Evolutionary conservation across 768 basidiomycete species (phyloP).

Genomic region (Sarcodon sp.): DNA sequence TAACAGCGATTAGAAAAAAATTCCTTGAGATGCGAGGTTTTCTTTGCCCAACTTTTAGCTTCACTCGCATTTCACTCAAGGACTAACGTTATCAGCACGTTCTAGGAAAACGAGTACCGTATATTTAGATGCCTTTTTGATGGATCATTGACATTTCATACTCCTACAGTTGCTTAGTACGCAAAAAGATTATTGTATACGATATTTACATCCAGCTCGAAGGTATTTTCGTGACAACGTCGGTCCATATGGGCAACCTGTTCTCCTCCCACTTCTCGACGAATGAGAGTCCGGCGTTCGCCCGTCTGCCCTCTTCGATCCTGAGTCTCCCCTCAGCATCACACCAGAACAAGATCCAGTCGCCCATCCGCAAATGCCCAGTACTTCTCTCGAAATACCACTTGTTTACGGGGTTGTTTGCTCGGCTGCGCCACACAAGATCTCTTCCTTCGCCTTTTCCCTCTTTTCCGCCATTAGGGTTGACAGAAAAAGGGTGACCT

Average conservation of each 20-base stretch:
- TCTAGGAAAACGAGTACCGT: too few species aligned
- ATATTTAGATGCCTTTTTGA: too few species aligned
- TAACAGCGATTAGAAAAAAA: too few species aligned
- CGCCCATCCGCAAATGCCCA: constrained; percentile 75
- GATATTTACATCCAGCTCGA: constrained; percentile 60
- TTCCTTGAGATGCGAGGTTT: too few species aligned
- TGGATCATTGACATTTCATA: too few species aligned
- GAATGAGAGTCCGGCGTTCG: constrained; percentile 52
- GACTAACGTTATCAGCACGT: too few species aligned
- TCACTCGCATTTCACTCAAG: too few species aligned
- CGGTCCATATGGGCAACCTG: constrained; percentile 55
- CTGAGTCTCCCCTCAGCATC: constrained; percentile 84
- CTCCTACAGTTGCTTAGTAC: too few species aligned
- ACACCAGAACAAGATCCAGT: constrained; percentile 97
- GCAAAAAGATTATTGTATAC: not conserved
- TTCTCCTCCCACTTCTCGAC: constrained; percentile 70
- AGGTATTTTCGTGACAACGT: constrained; percentile 56
- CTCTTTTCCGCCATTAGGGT: constrained; percentile 87
- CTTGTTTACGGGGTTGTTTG: constrained; percentile 94
- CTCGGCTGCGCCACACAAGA: constrained; percentile 89
- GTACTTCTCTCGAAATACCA: constrained; percentile 98
- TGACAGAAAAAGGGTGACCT: constrained; percentile 85
- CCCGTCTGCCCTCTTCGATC: constrained; percentile 52
- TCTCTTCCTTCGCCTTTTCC: constrained; percentile 88
- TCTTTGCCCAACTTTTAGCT: too few species aligned